Evolutionary conservation across 75 land plant species (phyloP), one percentile per base, ranked within the genome.

Genomic region (Pseudotsuga menziesii): DNA sequence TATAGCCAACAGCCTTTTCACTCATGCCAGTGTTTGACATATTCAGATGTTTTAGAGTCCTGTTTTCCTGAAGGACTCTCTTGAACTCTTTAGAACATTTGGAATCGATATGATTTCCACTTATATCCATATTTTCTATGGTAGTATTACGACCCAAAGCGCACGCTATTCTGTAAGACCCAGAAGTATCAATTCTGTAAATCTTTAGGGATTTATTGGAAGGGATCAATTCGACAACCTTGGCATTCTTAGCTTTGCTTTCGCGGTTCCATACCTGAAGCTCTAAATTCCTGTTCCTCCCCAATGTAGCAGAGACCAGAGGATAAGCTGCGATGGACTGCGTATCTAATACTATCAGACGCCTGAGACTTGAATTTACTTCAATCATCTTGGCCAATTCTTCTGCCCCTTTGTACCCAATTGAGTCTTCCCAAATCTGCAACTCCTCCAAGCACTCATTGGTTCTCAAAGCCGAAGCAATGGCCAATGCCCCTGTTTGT

Each of bases 371-470:
- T 16, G 88, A 61, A 62, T 91, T 91, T 23, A 73, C 91, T 76
- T 91, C 91, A 16, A 89, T 86, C 88, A 84, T 86, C 69, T 85
- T 89, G n/a, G 91, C 82, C n/a, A 89, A 75, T 71, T 91, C 93
- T 29, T 91, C 91, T 2, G 89, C 87, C 0, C 91, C 93, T 76
- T 61, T 79, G 23, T 85, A 86, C 6, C 93, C 91, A 60, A 88
- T 89, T 29, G 93, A 88, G 56, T 89, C 93, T 55, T 86, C 91
- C 86, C 91, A 92, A 64, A 92, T 84, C 76, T 88, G 91, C 58
- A 92, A 64, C 69, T 88, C 93, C 59, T 91, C 91, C 69, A 92
- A 60, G 35, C 55, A 82, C 25, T 80, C 81, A 60, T 92, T 92
- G 63, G 63, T 73, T 69, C 35, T 82, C 9, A 92, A 66, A 27